Conservation (phyloP, 2,329 filamentous ascomycete genomes). For the Penicillium vulpinum region DNA sequence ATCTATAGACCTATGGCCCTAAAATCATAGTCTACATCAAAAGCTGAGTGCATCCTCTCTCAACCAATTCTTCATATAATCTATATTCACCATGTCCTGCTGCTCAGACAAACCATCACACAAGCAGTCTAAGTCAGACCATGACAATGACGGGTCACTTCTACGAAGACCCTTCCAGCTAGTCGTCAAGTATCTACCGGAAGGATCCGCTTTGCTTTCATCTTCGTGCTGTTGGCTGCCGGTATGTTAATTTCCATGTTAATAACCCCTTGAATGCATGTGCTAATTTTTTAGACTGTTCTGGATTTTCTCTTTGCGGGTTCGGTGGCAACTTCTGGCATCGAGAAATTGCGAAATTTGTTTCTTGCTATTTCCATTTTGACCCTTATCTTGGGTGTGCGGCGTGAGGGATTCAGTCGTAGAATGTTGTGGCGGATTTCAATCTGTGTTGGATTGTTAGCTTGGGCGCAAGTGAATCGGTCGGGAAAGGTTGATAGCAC, state of each 20-base stretch:
- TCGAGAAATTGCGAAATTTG: conserved; percentile 12
- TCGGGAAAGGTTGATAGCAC: neutral
- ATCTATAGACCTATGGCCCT: neutral
- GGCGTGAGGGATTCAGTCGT: conserved; percentile 15
- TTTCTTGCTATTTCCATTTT: conserved; percentile 18
- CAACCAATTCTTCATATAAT: neutral
- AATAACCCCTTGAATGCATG: neutral
- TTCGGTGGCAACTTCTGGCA: conserved; percentile 15
- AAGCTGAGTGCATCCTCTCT: no score
- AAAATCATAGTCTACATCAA: neutral
- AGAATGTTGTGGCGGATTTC: conserved; percentile 14
- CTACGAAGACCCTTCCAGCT: neutral
- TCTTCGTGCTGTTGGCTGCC: conserved; percentile 18
- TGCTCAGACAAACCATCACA: neutral
- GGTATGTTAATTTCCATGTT: conserved; percentile 1
- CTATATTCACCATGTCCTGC: neutral
- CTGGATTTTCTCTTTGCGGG: conserved; percentile 20
- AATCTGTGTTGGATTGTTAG: conserved; percentile 15
- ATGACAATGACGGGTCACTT: neutral
- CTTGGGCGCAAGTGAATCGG: conserved; percentile 15
- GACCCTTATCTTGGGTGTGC: conserved; percentile 11
- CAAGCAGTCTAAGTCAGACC: neutral
- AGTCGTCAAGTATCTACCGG: conserved; percentile 9
- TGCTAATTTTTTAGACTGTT: conserved; percentile 9
- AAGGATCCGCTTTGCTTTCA: conserved; percentile 18